A percentile compares a stretch with the other conserved stretches of the same genome.
Conservation (phyloP, 2,329 filamentous ascomycete genomes). For the Aspergillus quadricinctus region DNA sequence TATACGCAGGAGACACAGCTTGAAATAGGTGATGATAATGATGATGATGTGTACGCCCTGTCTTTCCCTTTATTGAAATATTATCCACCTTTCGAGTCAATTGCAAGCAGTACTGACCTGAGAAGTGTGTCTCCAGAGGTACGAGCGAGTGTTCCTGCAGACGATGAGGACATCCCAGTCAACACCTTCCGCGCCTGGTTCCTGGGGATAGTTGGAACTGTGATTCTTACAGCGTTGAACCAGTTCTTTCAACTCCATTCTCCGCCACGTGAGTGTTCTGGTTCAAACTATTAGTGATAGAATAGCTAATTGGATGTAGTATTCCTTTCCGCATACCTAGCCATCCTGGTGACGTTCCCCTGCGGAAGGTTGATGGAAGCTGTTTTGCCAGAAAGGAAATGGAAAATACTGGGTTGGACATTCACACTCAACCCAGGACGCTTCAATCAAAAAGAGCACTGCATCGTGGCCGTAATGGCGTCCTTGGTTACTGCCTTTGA, state of each 20-base stretch:
- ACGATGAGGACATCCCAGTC: slow-evolving; percentile 13
- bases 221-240: slow-evolving; percentile 13
- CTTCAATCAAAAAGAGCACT: slow-evolving; percentile 26
- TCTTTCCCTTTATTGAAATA: not conserved
- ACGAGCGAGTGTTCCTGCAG: slow-evolving; percentile 13
- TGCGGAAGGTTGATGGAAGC: slow-evolving; percentile 7
- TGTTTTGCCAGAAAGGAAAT: slow-evolving; percentile 6
- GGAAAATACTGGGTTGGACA: not conserved
- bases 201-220: slow-evolving; percentile 32
- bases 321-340: slow-evolving; percentile 11
- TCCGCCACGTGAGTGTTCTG: slow-evolving; percentile 5
- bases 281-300: not conserved
- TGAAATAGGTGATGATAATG: not conserved
- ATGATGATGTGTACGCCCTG: not conserved
- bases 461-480: slow-evolving; percentile 11
- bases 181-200: slow-evolving; percentile 37
- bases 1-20: not conserved
- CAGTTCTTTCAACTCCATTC: slow-evolving; percentile 13
- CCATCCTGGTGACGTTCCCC: slow-evolving; percentile 10
- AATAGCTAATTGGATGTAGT: not conserved
- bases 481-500: slow-evolving; percentile 8
- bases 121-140: slow-evolving; percentile 8
- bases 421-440: slow-evolving; percentile 26
- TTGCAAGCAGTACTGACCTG: not conserved
- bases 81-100: too few species aligned